Percentiles rank a stretch among this genome's conserved stretches.
Evolutionary conservation across 2,329 filamentous ascomycete genomes (phyloP).

Genomic region (Phialocephala sp.): DNA sequence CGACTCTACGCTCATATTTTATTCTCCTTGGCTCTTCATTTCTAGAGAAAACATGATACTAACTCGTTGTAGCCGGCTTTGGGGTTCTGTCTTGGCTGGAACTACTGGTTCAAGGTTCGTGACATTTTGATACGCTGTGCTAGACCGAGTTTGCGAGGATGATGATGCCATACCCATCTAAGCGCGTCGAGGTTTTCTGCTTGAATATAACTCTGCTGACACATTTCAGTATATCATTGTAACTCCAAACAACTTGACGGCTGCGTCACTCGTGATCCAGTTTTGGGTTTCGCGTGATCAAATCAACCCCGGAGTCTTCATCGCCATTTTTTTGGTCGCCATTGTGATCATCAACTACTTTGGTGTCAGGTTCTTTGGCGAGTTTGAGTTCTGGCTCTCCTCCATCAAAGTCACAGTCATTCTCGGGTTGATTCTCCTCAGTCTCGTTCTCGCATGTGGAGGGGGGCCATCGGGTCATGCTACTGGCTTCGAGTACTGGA

Average conservation of each 20-base stretch:
- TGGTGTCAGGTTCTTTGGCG: constrained; percentile 42
- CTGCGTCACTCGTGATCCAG: constrained; percentile 76
- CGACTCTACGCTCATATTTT: too few species aligned
- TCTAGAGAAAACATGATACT: too few species aligned
- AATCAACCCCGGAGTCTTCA: constrained; percentile 81
- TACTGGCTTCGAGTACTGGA: constrained; percentile 58
- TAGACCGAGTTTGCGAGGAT: not conserved
- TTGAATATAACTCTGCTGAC: not conserved
- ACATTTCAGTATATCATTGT: constrained; percentile 73
- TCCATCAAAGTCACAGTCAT: constrained; percentile 74
- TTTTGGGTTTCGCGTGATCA: constrained; percentile 70
- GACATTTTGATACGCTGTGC: not conserved
- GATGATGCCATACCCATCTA: not conserved
- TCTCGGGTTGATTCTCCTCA: constrained; percentile 68
- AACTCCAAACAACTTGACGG: constrained; percentile 84
- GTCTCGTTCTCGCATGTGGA: constrained; percentile 66
- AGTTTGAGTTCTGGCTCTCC: constrained; percentile 63
- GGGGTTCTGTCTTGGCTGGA: constrained; percentile 68
- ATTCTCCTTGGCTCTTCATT: too few species aligned
- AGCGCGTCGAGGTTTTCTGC: not conserved
- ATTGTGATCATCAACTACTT: constrained; percentile 73
- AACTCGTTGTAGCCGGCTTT: constrained; percentile 60
- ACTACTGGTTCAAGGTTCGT: constrained; percentile 40
- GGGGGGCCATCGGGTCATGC: constrained; percentile 64
- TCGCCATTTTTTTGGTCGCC: constrained; percentile 69